Evolutionary conservation across 2,329 filamentous ascomycete genomes (phyloP).

Genomic region (Fusarium sublunatum): DNA sequence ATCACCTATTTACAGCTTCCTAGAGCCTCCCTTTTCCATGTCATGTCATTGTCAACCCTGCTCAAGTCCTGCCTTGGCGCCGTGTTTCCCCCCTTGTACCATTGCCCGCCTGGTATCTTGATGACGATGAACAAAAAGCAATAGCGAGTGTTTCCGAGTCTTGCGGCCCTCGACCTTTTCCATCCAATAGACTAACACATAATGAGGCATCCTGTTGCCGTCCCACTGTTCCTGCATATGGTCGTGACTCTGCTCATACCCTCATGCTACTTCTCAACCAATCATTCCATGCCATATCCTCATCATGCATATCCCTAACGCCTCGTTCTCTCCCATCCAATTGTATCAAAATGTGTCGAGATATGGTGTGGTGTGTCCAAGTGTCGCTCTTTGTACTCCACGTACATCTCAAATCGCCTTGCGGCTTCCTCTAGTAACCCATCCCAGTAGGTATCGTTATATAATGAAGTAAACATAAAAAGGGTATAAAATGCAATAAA

Average conservation of each 20-base stretch:
- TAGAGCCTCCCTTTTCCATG: conserved; percentile 44
- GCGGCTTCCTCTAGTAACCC: conserved; percentile 56
- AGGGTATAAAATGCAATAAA: conserved; percentile 43
- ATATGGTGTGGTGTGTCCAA: conserved; percentile 45
- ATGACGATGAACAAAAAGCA: conserved; percentile 28
- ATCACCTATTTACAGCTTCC: conserved; percentile 45
- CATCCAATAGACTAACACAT: conserved; percentile 27
- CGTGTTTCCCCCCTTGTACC: conserved; percentile 35
- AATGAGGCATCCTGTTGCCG: conserved; percentile 29
- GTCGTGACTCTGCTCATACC: conserved; percentile 22
- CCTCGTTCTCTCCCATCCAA: conserved; percentile 30
- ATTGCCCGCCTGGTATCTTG: conserved; percentile 46
- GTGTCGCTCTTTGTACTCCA: conserved; percentile 46
- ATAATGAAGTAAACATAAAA: conserved; percentile 43
- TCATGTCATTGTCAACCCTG: conserved; percentile 27
- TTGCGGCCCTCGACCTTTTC: conserved; percentile 31
- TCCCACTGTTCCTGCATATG: conserved; percentile 46
- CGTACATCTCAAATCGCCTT: conserved; percentile 50
- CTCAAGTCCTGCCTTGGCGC: conserved; percentile 37
- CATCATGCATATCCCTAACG: conserved; percentile 39
- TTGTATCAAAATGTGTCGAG: conserved; percentile 42
- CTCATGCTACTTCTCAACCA: conserved; percentile 25
- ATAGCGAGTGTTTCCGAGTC: conserved; percentile 42
- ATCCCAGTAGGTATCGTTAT: conserved; percentile 52
- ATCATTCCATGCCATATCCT: conserved; percentile 17